These are phyloP conservation scores for Tolypocladium endophyticum DNA, from an alignment of 2,329 filamentous ascomycete genomes.

Conservation along the genomic window DNA sequence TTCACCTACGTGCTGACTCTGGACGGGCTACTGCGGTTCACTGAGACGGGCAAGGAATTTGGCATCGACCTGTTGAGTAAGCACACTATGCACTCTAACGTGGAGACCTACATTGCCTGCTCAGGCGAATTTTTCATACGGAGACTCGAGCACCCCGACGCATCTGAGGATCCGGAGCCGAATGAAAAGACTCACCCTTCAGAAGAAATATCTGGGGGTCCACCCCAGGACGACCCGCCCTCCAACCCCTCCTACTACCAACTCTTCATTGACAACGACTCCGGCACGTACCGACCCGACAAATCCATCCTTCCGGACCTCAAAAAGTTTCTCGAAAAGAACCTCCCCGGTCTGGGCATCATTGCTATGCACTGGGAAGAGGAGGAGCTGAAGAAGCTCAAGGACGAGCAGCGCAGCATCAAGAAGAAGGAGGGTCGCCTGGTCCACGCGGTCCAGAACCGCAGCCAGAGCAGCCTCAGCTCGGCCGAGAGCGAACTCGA, in stretches of 20 bases:
- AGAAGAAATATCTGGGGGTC: conserved; percentile 34
- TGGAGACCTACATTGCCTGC: conserved; percentile 82
- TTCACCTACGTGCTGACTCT: conserved; percentile 90
- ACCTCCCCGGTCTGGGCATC: conserved; percentile 70
- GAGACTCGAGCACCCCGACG: conserved; percentile 43
- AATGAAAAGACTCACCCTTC: conserved; percentile 40
- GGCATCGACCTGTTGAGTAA: conserved; percentile 89
- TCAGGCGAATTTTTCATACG: conserved; percentile 90
- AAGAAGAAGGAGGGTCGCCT: conserved; percentile 55
- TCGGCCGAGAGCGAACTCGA: conserved; percentile 43
- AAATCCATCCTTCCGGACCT: conserved; percentile 63
- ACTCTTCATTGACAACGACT: conserved; percentile 90
- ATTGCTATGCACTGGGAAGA: conserved; percentile 70
- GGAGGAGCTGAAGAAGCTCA: conserved; percentile 61
- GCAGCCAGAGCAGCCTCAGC: conserved; percentile 41
- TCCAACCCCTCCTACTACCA: conserved; percentile 56
- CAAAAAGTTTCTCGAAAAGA: conserved; percentile 56
- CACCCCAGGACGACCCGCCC: conserved; percentile 31
- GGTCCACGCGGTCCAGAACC: conserved; percentile 46
- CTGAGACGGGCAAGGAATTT: conserved; percentile 91
- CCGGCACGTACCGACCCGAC: conserved; percentile 85
- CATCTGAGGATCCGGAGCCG: conserved; percentile 30
- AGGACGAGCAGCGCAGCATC: conserved; percentile 60
- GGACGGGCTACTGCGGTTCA: conserved; percentile 80
- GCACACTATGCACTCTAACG: conserved; percentile 94